phyloP scores from a whole-genome alignment of 2,329 filamentous ascomycete species.

The Aureobasidium sp. region DNA sequence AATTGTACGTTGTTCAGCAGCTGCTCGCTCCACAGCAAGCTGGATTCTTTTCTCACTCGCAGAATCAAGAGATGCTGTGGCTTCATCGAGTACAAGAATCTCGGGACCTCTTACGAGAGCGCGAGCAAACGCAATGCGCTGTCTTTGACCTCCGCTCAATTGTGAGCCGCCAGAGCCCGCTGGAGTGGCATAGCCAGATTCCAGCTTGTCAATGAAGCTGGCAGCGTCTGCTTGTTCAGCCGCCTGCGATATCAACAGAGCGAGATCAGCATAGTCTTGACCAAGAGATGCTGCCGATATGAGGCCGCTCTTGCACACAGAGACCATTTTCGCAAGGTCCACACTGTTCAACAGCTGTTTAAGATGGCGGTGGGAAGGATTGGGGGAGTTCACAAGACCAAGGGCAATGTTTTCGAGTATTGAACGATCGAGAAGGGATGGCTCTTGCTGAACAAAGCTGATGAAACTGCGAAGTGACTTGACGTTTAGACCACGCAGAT shows the following conservation, averaged over 20 bases:
- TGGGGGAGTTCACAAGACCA: conserved; percentile 26
- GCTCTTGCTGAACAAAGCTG: conserved; percentile 39
- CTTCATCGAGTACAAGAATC: conserved; percentile 37
- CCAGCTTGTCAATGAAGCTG: conserved; percentile 32
- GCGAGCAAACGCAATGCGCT: conserved; percentile 37
- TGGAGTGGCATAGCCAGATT: conserved; percentile 30
- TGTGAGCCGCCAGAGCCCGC: conserved; percentile 29
- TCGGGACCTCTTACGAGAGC: conserved; percentile 36
- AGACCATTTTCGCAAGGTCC: conserved; percentile 37
- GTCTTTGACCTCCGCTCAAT: conserved; percentile 38
- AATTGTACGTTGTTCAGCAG: conserved; percentile 30
- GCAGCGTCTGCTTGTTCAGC: conserved; percentile 23
- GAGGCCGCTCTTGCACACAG: conserved; percentile 23
- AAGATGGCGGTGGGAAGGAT: conserved; percentile 31
- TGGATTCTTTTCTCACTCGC: conserved; percentile 37
- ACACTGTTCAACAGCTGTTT: conserved; percentile 40
- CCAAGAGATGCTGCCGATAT: not conserved
- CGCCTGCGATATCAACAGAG: conserved; percentile 35
- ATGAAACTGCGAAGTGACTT: conserved; percentile 31
- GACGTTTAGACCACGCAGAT: conserved; percentile 34
- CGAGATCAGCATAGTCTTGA: not conserved
- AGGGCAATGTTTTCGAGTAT: conserved; percentile 36
- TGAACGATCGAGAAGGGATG: conserved; percentile 33
- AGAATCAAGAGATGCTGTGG: conserved; percentile 37
- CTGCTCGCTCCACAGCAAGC: conserved; percentile 30